Percentiles rank a stretch among this genome's conserved stretches.
Evolutionary conservation across 768 basidiomycete genomes (phyloP).

Genomic region (Calocera viscosa): DNA sequence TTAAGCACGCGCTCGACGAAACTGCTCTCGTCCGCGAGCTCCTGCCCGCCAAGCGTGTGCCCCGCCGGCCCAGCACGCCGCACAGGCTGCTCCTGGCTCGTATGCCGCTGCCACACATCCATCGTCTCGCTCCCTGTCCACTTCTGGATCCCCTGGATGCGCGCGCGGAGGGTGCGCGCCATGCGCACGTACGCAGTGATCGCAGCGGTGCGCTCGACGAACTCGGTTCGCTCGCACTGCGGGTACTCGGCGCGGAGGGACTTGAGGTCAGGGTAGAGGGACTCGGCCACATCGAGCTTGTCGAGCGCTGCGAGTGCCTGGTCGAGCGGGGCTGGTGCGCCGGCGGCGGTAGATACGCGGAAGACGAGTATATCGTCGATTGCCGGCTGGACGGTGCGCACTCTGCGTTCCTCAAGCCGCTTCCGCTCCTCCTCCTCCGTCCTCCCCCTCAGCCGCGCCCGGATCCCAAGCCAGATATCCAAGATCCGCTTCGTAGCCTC

Average conservation of each 20-base stretch:
- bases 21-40: constrained; percentile 56
- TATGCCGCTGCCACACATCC: constrained; percentile 71
- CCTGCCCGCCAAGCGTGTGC: constrained; percentile 22
- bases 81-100: constrained; percentile 43
- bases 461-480: constrained; percentile 79
- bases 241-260: constrained; percentile 71
- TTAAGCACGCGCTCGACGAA: constrained; percentile 91
- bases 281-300: constrained; percentile 68
- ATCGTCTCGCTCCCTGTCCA: constrained; percentile 92
- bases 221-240: constrained; percentile 46
- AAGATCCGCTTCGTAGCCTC: constrained; percentile 54
- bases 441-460: constrained; percentile 71
- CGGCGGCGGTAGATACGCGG: constrained; percentile 38
- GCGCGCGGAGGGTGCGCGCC: constrained; percentile 67
- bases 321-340: constrained; percentile 23
- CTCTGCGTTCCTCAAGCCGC: constrained; percentile 68
- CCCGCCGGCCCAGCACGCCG: not conserved
- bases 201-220: constrained; percentile 76
- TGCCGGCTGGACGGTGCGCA: constrained; percentile 66
- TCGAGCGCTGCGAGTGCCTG: constrained; percentile 55
- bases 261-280: constrained; percentile 73
- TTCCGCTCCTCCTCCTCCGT: constrained; percentile 72
- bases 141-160: constrained; percentile 64
- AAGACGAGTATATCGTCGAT: constrained; percentile 76
- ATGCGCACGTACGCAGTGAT: constrained; percentile 89